Evolutionary conservation across 768 basidiomycete genomes (phyloP), one percentile per base, ranked within the genome.

Genomic region (Suillus subluteus): DNA sequence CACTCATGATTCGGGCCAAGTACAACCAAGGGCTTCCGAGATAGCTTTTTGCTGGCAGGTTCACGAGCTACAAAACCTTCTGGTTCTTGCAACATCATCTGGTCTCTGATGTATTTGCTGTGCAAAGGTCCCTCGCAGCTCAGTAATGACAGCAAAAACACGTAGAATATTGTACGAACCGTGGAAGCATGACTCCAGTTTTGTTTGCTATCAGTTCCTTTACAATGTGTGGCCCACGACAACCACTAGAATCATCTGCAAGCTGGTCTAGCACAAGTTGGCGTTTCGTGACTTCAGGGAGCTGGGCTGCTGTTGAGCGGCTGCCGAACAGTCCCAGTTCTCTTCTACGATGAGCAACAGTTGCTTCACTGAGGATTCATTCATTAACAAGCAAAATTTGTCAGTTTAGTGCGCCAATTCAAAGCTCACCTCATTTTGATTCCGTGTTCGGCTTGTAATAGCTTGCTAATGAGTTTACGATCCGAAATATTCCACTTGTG

Each of bases 1-100:
- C 79, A 81, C 38, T 75, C 71, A 55, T 78, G 71, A 65, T 80
- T 63, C 1, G 71, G 69, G 4, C 79, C 78, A 48, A 79, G 61
- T 1, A 66, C 37, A 12, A 66, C 66, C 12, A 75, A 61, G 16
- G 40, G 54, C 32, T 12, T 32, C 8, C 70, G 58, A 30, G 69
- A 62, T 7, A 79, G 67, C 41, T 75, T 77, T 52, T 77, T 80
- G 12, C 71, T 66, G 8, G 66, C 67, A 1, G 76, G 79, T 58
- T 78, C 74, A 16, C 70, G 67, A 3, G 11, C 16, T 7, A 16
- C 58, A 68, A 78, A 78, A 18, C 72, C 77, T 12, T 73, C 72
- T 37, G 62, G 67, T 48, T 75, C 72, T 15, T 74, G 70, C 0
- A 64, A 2, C 8, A 59, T 63, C 76, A 78, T 78, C 38, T 70